Evolutionary conservation across 495 filamentous ascomycete species (phyloP).

Genomic region (Talaromyces liani): DNA sequence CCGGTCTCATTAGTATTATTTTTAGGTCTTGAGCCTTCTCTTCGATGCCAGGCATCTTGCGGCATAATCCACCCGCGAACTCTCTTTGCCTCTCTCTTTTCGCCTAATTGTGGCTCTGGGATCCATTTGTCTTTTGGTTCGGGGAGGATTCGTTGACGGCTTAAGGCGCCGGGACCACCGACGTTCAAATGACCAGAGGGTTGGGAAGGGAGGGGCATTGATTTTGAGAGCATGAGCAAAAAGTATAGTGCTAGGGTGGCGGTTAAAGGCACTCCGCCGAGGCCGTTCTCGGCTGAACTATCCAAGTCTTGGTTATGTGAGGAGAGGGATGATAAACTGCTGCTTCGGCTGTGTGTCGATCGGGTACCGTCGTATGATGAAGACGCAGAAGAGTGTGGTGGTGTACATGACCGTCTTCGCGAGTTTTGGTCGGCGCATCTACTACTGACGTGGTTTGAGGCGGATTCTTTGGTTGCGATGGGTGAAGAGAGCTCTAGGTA

Average conservation of each 20-base stretch:
- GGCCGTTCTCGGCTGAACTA: slow-evolving; percentile 18
- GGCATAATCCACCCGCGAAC: slow-evolving; percentile 79
- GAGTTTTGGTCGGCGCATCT: not conserved
- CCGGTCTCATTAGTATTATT: slow-evolving; percentile 9
- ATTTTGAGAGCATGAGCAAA: slow-evolving; percentile 76
- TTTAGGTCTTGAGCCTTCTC: slow-evolving; percentile 32
- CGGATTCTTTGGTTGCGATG: slow-evolving; percentile 40
- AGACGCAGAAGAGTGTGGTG: slow-evolving; percentile 18
- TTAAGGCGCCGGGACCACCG: slow-evolving; percentile 71
- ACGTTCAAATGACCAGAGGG: slow-evolving; percentile 67
- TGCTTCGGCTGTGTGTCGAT: not conserved
- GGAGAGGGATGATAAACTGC: not conserved
- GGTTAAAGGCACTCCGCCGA: slow-evolving; percentile 50
- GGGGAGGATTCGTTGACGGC: slow-evolving; percentile 58
- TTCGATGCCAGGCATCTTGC: slow-evolving; percentile 58
- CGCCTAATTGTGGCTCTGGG: slow-evolving; percentile 70
- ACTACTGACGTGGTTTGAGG: not conserved
- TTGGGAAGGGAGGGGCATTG: slow-evolving; percentile 59
- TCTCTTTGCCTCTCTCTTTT: slow-evolving; percentile 78
- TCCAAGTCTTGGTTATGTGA: slow-evolving; percentile 4
- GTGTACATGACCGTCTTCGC: not conserved
- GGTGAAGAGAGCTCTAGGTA: slow-evolving; percentile 68
- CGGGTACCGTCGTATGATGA: not conserved
- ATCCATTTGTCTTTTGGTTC: slow-evolving; percentile 75
- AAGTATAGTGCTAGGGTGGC: slow-evolving; percentile 67